Base-by-base conservation (phyloP, 352 stramenopile genomes). In the Phytopythium sindhum region DNA sequence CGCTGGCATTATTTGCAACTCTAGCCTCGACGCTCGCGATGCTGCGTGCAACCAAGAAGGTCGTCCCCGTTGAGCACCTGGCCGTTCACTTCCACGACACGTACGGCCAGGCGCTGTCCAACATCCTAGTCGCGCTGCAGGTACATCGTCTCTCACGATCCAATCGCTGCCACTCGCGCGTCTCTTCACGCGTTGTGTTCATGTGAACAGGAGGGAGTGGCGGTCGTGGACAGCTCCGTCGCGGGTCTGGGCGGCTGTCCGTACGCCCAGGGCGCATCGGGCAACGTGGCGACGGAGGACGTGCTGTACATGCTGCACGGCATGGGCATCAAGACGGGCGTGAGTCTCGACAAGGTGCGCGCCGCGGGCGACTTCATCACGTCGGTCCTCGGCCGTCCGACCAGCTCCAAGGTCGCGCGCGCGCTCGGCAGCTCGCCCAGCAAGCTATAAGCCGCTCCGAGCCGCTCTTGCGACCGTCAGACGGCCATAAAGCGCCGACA, bases 61-160 rank as follows among this genome's bases (percentile, higher is more conserved):
- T 91, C 21, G 77, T 98, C 33, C 89, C 93, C 1, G 73, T 92
- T 11, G 71, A 97, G 19, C 78, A 90, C 50, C 71, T 99, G 17
- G 96, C 97, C 1, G 95, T 98, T 56, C 97, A 99, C 71, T 99
- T 98, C 71, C 97, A 99, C 77, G 91, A 99, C 72, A 99, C 97
- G 8, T 99, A 98, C 68, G 97, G 96, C 39, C 94, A 98, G 80
- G 96, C 95, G 10, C 77, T 99, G 44, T 89, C 95, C 44, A 99
- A 99, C 65, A 97, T 99, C 63, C 75, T 98, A 10, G 75, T 96
- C 31, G 88, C 88, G 21, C 67, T 96, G 33, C 87, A 96, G 80
- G 86, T 95, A 68, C 23, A 14, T 26, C 21, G 9, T 54, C 12
- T 41, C 37, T 10, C 39, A 21, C 12, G 26, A 56, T 33, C 41